Base-by-base conservation (phyloP, 805 yeast species). In the Kregervanrija pseudodelftensis region DNA sequence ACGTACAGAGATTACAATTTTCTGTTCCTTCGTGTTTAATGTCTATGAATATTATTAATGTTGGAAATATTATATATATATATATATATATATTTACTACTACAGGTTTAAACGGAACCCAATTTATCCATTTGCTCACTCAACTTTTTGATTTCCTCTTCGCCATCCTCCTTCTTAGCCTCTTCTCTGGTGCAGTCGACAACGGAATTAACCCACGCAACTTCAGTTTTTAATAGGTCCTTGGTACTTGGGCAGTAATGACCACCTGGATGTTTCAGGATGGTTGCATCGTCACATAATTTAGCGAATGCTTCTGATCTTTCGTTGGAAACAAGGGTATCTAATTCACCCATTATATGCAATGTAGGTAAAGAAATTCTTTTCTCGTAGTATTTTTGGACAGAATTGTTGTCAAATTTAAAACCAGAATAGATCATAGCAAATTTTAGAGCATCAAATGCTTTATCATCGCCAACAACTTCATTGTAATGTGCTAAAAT, bases 221-320 rank as follows among this genome's bases (percentile, higher is more conserved):
- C 53, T 50, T 62, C 64, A 34, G 54, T 59, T 33, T 55, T 60
- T 13, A 66, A 36, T 17, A 64, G 47, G 36, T 58, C 64, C 62
- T 85, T 85, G 41, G 89, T 82, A 64, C 87, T 88, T 30, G 98
- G 99, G 39, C 91, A 96, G 67, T 85, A 89, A 60, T 91, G 99
- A 1, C 98, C 97, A 49, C 99, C 98, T 9, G 97, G 97, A 58
- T 91, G 99, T 51, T 77, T 82, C 47, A 83, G 42, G 13, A 63
- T 48, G 7, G 64, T 69, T 5, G 85, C 67, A 30, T 63, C 69
- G 15, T 66, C 73, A 42, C 76, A 74, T 42, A 82, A 77, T 13
- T 75, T 73, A 46, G 74, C 78, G 36, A 93, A 67, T 17, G 72
- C 70, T 65, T 77, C 67, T 0, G 90, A 76, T 55, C 95, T 72